phyloP scores from a whole-genome alignment of 2,329 filamentous ascomycete species.

The Ascochyta viciae-villosae region DNA sequence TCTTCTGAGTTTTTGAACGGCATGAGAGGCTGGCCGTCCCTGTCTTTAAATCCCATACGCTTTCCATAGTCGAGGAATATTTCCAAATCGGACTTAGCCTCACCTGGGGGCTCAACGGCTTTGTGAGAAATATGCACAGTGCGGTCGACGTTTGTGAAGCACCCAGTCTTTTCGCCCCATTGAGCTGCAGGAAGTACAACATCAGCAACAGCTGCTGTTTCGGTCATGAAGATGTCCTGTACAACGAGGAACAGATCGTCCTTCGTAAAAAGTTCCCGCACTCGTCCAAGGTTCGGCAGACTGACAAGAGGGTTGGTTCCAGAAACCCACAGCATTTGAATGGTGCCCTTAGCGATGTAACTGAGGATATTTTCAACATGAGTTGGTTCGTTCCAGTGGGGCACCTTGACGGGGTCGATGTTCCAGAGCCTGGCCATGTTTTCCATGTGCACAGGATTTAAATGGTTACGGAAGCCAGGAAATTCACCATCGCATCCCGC shows the following conservation, averaged over 20 bases:
- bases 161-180: conserved; percentile 15
- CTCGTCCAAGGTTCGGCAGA: conserved; percentile 8
- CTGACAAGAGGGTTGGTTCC: conserved; percentile 16
- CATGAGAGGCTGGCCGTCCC: conserved; percentile 12
- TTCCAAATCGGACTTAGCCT: conserved; percentile 10
- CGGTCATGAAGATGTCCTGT: conserved; percentile 14
- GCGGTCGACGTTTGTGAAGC: conserved; percentile 13
- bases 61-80: conserved; percentile 19
- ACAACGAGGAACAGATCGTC: conserved; percentile 13
- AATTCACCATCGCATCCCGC: conserved; percentile 17
- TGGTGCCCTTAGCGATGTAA: conserved; percentile 12
- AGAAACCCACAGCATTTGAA: conserved; percentile 16
- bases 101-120: conserved; percentile 12
- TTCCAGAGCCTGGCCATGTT: conserved; percentile 14
- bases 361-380: conserved; percentile 15
- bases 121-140: conserved; percentile 15
- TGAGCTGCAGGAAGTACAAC: conserved; percentile 13
- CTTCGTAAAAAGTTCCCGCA: conserved; percentile 14
- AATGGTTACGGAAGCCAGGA: conserved; percentile 13
- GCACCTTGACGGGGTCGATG: conserved; percentile 12
- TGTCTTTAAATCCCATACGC: conserved; percentile 17
- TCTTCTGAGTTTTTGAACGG: conserved; percentile 10
- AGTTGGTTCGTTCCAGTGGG: conserved; percentile 16
- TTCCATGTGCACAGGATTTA: conserved; percentile 14
- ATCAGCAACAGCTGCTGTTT: conserved; percentile 12